Evolutionary conservation across 177 flowering plant genomes (phyloP).

Genomic region (Vitis hybrid): DNA sequence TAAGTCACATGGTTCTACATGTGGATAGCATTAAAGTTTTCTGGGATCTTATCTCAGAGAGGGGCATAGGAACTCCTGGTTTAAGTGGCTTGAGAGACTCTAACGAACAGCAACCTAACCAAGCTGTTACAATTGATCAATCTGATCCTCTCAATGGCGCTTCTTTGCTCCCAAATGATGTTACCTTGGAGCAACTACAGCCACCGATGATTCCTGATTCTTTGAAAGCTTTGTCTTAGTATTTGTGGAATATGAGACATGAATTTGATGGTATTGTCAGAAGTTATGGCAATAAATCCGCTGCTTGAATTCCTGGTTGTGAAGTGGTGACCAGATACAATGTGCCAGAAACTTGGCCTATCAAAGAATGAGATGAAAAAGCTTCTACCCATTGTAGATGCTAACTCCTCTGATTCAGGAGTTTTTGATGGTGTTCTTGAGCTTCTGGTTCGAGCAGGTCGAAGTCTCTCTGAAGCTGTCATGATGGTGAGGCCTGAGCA

Average conservation of each 20-base stretch:
- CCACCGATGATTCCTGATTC: constrained; percentile 83
- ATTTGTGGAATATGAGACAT: constrained; percentile 48
- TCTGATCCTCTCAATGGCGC: constrained; percentile 23
- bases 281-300: constrained; percentile 23
- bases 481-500: too few relatives aligned
- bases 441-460: too few relatives aligned
- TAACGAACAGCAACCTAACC: constrained; percentile 28
- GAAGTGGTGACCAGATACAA: constrained; percentile 1
- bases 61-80: constrained; percentile 28
- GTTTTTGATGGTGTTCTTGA: too few relatives aligned
- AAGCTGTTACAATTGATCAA: constrained; percentile 20
- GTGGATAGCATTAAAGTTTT: too few relatives aligned
- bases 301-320: constrained; percentile 16
- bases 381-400: too few relatives aligned
- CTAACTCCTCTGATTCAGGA: too few relatives aligned
- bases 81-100: constrained; percentile 29
- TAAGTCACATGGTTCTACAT: too few relatives aligned
- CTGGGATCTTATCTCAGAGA: constrained; percentile 39
- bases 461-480: too few relatives aligned
- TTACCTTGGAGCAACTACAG: constrained; percentile 49
- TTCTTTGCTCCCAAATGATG: constrained; percentile 42
- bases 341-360: not conserved
- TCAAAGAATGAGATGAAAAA: not conserved
- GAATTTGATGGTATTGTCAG: constrained; percentile 46
- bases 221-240: constrained; percentile 62